Base-by-base conservation (phyloP, 192 early-diverging fungal genomes). In the Kappamyces sp. region DNA sequence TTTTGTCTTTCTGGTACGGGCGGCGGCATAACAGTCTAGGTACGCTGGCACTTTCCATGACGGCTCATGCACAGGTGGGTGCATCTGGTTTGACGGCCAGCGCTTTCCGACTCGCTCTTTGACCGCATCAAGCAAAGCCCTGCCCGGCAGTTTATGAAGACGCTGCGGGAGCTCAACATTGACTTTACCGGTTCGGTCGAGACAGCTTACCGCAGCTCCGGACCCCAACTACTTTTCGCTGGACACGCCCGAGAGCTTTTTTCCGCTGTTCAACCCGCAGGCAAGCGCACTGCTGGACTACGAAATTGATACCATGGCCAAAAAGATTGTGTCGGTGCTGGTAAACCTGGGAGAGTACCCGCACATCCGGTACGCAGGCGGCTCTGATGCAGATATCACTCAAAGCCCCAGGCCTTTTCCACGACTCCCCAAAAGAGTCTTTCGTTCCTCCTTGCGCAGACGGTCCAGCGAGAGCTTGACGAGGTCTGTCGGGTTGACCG, bases 351-450 rank as follows among this genome's bases (percentile, higher is more conserved):
- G 91, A 37, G 93, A 96, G 50, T 88, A 85, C 60, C 96, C 96
- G 2, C 82, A 89, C 38, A 91, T 99, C 59, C 82, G 96, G 36
- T 98, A 94, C 61, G n/a, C n/a, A n/a, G n/a, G n/a, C n/a, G n/a
- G n/a, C n/a, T n/a, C n/a, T n/a, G n/a, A n/a, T n/a, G n/a, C n/a
- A n/a, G n/a, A n/a, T n/a, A n/a, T n/a, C 86, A 90, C 71, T 40
- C 54, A 40, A 15, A 33, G 32, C 54, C 54, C 9, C 22, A 15
- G 15, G 78, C 84, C 47, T 87, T 88, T 35, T 74, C 84, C 36
- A 88, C 87, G 39, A 66, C 75, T n/a, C 75, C 80, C 11, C 70
- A 83, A 55, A 82, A 86, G 32, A 86, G 85, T 5, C 61, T 89
- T 62, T 77, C 90, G 32, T 84, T 79, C 57, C 83, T 81, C 52